These are phyloP conservation scores for Daldinia childiae DNA, from an alignment of 495 filamentous ascomycete species.

Conservation along the genomic window DNA sequence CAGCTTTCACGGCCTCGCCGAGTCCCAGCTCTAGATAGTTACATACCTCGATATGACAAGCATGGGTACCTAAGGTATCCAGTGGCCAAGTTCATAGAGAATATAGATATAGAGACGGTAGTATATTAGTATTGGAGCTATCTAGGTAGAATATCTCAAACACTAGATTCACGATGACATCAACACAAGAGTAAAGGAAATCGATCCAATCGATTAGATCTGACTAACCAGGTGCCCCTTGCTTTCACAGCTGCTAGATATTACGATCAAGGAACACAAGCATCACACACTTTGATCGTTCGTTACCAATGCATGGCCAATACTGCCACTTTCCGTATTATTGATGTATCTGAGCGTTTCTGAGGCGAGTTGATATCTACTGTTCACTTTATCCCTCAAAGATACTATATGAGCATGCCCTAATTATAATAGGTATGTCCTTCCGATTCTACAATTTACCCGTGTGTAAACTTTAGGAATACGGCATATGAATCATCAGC, in stretches of 20 bases:
- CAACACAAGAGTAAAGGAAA: background rate
- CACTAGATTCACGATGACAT: background rate
- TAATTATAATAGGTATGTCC: background rate
- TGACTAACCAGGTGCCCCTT: background rate
- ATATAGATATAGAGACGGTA: background rate
- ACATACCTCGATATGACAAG: background rate
- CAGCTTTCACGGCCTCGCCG: background rate
- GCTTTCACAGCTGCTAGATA: background rate
- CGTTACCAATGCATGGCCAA: background rate
- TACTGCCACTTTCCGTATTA: slow-evolving; percentile 1
- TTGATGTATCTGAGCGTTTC: background rate
- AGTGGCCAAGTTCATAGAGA: background rate
- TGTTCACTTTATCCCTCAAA: background rate
- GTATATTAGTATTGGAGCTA: background rate
- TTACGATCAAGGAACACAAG: background rate
- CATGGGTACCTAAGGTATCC: background rate
- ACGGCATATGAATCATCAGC: background rate
- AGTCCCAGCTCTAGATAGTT: background rate
- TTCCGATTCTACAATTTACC: background rate
- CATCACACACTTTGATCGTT: background rate
- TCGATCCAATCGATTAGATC: background rate
- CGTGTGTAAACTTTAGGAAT: background rate
- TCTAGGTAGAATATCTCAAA: background rate
- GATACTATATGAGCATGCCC: background rate
- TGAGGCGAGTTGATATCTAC: background rate